Percentiles rank a stretch among this genome's conserved stretches.
These are phyloP conservation scores for Microdochium bolleyi DNA, from an alignment of 2,329 filamentous ascomycete species.

Conservation along the genomic window DNA sequence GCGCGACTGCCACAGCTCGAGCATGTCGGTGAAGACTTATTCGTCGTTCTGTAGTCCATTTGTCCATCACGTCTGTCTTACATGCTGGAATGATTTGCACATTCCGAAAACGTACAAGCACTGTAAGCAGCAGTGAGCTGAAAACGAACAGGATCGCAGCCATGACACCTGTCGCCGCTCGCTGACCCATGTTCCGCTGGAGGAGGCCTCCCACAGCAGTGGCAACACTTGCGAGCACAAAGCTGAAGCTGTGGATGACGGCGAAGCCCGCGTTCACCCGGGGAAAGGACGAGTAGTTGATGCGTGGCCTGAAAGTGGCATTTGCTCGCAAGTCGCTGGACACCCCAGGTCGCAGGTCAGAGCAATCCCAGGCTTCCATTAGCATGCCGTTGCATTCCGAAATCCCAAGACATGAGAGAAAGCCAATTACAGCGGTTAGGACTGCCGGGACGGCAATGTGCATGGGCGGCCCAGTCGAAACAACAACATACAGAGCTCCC, in stretches of 20 bases:
- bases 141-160: constrained; percentile 59
- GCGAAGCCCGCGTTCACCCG: constrained; percentile 66
- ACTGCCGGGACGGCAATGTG: constrained; percentile 56
- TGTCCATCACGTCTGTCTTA: constrained; percentile 45
- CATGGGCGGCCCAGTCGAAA: constrained; percentile 53
- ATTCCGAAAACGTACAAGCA: constrained; percentile 56
- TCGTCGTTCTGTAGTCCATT: constrained; percentile 38
- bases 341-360: constrained; percentile 62
- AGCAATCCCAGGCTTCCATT: constrained; percentile 79
- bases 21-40: constrained; percentile 37
- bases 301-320: constrained; percentile 23
- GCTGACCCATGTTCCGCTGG: constrained; percentile 58
- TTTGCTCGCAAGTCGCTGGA: constrained; percentile 30
- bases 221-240: constrained; percentile 59
- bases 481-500: constrained; percentile 59
- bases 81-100: constrained; percentile 63
- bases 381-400: constrained; percentile 69
- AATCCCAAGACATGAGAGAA: constrained; percentile 64
- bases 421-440: constrained; percentile 59
- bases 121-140: constrained; percentile 53
- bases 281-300: constrained; percentile 70
- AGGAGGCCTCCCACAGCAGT: constrained; percentile 62
- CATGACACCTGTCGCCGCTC: constrained; percentile 59
- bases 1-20: constrained; percentile 25
- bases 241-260: constrained; percentile 60